Evolutionary conservation across 257 asterid genomes (phyloP).

Genomic region (Lycium ferocissimum): DNA sequence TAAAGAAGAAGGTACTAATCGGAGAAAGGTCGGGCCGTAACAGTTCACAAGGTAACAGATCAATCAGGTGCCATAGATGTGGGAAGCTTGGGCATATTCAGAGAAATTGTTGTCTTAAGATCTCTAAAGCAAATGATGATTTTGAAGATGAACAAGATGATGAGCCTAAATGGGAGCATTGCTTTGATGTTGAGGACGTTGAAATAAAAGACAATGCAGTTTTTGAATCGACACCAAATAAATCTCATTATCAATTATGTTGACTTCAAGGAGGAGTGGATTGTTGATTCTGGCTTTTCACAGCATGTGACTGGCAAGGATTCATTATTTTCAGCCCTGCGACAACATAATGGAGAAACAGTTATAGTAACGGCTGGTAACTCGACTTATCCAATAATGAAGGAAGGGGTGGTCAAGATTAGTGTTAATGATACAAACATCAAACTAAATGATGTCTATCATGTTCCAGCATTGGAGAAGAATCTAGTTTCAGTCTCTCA

Average conservation of each 20-base stretch:
- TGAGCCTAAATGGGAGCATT: conserved; percentile 31
- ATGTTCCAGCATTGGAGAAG: conserved; percentile 30
- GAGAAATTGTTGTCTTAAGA: conserved; percentile 31
- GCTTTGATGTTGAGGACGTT: conserved; percentile 16
- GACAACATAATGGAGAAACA: not conserved
- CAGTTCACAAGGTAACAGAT: not conserved
- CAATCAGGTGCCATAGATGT: not conserved
- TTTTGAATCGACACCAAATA: not conserved
- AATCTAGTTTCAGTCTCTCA: conserved; percentile 35
- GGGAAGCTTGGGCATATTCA: conserved; percentile 32
- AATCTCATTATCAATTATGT: not conserved
- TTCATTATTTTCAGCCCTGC: not conserved
- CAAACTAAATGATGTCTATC: conserved; percentile 31
- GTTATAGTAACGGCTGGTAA: not conserved
- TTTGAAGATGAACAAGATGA: not conserved
- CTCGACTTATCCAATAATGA: conserved; percentile 16
- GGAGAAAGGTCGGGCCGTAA: not conserved
- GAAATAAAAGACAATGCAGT: not conserved
- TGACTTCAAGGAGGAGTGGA: conserved; percentile 14
- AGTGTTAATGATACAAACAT: not conserved
- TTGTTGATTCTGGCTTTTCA: conserved; percentile 31
- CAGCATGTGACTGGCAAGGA: not conserved
- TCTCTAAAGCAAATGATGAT: conserved; percentile 21
- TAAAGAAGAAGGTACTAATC: too few species aligned
- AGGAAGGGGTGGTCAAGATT: conserved; percentile 19